Conservation (phyloP, 1,284 basidiomycete genomes). For the Gymnopus androsaceus region DNA sequence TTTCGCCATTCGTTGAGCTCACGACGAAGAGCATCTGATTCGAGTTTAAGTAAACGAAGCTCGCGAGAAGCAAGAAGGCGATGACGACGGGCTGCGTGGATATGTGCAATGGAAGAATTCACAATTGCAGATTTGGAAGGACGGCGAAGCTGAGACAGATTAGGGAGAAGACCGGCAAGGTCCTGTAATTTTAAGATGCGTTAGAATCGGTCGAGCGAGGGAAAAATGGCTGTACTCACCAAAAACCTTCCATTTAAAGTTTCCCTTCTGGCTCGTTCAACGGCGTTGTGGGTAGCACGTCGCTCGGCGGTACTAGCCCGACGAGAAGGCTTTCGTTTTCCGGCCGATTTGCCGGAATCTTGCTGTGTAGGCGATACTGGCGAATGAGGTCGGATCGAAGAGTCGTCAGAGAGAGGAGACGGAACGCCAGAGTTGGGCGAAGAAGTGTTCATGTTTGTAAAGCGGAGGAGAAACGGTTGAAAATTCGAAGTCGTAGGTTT, state of each 20-base stretch:
- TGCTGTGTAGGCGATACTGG: neutral
- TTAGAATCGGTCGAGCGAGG: neutral
- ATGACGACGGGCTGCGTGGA: conserved; percentile 80
- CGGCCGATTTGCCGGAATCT: conserved; percentile 23
- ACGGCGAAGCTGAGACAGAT: conserved; percentile 85
- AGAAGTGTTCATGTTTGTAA: conserved; percentile 36
- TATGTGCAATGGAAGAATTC: conserved; percentile 86
- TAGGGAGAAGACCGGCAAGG: conserved; percentile 85
- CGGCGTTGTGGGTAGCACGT: conserved; percentile 91
- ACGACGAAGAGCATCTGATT: conserved; percentile 78
- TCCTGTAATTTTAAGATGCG: conserved; percentile 52
- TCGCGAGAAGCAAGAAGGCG: conserved; percentile 77
- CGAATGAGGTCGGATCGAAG: conserved; percentile 4
- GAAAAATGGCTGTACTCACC: conserved; percentile 43
- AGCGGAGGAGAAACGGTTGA: conserved; percentile 3
- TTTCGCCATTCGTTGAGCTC: conserved; percentile 90
- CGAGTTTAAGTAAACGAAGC: conserved; percentile 72
- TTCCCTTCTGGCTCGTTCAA: conserved; percentile 89
- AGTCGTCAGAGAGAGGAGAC: conserved; percentile 28
- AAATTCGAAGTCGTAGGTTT: conserved; percentile 16
- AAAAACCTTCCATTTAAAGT: conserved; percentile 89
- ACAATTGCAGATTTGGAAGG: conserved; percentile 95
- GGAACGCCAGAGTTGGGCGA: conserved; percentile 26
- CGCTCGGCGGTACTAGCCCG: conserved; percentile 93
- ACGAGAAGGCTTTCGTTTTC: conserved; percentile 75